Conservation (phyloP, 2,329 filamentous ascomycete species). For the Verticillium alfalfae region DNA sequence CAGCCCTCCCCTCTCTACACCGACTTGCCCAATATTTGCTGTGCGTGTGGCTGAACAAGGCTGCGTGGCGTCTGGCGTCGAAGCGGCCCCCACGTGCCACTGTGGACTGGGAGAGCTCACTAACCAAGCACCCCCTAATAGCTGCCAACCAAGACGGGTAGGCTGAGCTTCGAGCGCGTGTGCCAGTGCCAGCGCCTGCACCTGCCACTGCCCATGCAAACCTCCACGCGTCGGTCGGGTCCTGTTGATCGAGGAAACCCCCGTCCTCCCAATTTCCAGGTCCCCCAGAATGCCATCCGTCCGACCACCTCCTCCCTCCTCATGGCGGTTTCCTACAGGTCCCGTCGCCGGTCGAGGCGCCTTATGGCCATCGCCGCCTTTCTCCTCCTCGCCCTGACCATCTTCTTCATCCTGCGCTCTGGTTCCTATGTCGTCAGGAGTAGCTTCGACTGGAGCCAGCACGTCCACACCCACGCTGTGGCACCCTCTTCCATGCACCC, state of each 20-base stretch:
- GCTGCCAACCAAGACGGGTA: too few species aligned
- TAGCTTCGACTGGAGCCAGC: constrained; percentile 10
- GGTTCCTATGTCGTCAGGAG: constrained; percentile 4
- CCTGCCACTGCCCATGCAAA: neutral
- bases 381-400: constrained; percentile 3
- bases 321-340: constrained; percentile 8
- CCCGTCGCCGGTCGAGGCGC: constrained; percentile 10
- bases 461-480: constrained; percentile 1
- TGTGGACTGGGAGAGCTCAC: too few species aligned
- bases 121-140: too few species aligned
- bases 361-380: constrained; percentile 6
- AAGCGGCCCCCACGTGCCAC: too few species aligned
- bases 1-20: too few species aligned
- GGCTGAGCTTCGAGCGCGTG: neutral
- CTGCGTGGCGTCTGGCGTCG: too few species aligned
- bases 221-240: neutral
- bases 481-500: constrained; percentile 6
- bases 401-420: constrained; percentile 1
- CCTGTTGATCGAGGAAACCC: neutral
- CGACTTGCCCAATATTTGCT: too few species aligned
- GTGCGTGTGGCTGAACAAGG: too few species aligned
- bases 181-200: neutral
- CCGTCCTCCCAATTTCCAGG: neutral
- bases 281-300: neutral
- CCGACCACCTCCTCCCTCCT: neutral